Percentiles rank a stretch among this genome's conserved stretches.
These are phyloP conservation scores for Solanum arcanum DNA, from an alignment of 257 asterid genomes.

Conservation along the genomic window DNA sequence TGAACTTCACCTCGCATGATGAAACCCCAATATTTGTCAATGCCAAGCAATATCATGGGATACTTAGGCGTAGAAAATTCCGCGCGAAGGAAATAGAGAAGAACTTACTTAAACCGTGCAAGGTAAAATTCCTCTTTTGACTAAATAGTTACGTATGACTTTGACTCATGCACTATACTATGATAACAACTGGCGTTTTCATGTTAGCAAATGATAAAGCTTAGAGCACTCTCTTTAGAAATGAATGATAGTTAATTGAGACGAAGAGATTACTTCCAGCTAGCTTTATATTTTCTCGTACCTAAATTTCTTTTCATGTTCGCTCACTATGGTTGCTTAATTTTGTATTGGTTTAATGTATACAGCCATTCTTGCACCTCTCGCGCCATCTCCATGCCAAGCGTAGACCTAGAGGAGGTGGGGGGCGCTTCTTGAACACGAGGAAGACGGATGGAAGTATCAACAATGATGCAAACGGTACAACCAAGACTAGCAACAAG, in stretches of 20 bases:
- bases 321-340: background rate
- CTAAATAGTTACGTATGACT: background rate
- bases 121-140: constrained; percentile 19
- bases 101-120: constrained; percentile 26
- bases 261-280: background rate
- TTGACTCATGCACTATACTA: background rate
- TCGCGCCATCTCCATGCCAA: constrained; percentile 26
- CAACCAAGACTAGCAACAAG: background rate
- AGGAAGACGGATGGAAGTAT: constrained; percentile 9
- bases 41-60: constrained; percentile 37
- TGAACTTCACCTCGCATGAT: background rate
- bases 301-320: background rate
- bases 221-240: background rate
- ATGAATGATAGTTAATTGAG: background rate
- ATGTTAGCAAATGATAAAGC: background rate
- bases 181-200: background rate
- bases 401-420: constrained; percentile 52
- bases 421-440: constrained; percentile 57
- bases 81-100: constrained; percentile 64
- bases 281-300: background rate
- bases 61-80: constrained; percentile 41
- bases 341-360: background rate
- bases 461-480: background rate
- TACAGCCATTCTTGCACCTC: constrained; percentile 63
- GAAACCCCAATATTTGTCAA: constrained; percentile 40